A percentile compares a stretch with the other conserved stretches of the same genome.
phyloP scores from a whole-genome alignment of 1,284 basidiomycete genomes.

The Leccinum fuscescens region DNA sequence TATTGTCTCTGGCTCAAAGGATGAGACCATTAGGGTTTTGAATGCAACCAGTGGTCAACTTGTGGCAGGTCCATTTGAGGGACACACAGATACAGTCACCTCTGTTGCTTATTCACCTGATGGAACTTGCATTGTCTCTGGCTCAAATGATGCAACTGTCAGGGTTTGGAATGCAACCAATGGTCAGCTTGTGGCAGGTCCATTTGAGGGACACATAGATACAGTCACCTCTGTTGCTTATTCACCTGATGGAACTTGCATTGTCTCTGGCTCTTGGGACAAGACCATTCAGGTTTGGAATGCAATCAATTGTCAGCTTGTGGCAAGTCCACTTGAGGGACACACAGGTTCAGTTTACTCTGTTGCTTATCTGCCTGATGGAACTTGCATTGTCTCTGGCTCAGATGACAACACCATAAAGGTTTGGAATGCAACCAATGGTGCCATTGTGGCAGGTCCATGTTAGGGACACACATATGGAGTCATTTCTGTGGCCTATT shows the following conservation, averaged over 20 bases:
- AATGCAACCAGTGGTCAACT: neutral
- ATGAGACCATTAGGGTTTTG: neutral
- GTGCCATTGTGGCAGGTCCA: too few species aligned
- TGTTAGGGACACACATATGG: too few species aligned
- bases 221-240: neutral
- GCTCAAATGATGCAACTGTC: neutral
- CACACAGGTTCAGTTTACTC: neutral
- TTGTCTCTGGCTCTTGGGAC: neutral
- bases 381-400: too few species aligned
- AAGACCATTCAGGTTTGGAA: neutral
- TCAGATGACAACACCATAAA: too few species aligned
- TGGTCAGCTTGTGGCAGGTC: neutral
- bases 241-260: neutral
- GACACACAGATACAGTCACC: neutral
- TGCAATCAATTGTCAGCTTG: neutral
- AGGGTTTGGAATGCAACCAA: neutral
- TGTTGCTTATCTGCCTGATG: neutral
- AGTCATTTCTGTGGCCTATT: too few species aligned
- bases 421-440: too few species aligned
- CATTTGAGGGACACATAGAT: neutral
- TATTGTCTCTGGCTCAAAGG: neutral
- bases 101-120: neutral
- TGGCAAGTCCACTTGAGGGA: neutral
- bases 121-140: neutral
- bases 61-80: neutral